Percentiles rank a stretch among this genome's conserved stretches.
These are phyloP conservation scores for Phaeoacremonium minimum DNA, from an alignment of 2,329 filamentous ascomycete genomes.

Conservation along the genomic window DNA sequence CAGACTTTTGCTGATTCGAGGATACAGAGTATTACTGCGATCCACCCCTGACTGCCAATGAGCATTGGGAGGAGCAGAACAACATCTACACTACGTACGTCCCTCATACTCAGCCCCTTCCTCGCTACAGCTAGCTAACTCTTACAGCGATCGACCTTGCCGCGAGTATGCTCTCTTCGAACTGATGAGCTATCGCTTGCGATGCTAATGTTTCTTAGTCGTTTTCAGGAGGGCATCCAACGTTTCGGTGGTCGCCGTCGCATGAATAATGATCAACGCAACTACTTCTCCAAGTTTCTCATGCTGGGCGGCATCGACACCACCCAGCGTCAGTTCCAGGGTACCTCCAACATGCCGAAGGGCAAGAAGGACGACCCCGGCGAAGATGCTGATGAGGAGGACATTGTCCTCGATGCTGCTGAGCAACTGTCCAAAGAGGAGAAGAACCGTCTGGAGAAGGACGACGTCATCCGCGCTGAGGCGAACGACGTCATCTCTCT, in stretches of 20 bases:
- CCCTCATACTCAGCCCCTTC: neutral
- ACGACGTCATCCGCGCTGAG: conserved; percentile 48
- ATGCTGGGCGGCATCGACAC: conserved; percentile 76
- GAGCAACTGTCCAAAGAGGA: too few relatives aligned
- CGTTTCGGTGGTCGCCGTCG: conserved; percentile 76
- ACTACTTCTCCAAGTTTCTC: conserved; percentile 76
- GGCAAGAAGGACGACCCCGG: conserved; percentile 44
- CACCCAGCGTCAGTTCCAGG: conserved; percentile 50
- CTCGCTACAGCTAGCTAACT: conserved; percentile 14
- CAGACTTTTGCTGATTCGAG: neutral
- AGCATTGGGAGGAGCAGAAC: conserved; percentile 59
- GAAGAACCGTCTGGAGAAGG: too few relatives aligned
- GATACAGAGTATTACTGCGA: conserved; percentile 71
- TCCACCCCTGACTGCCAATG: conserved; percentile 67
- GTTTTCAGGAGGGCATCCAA: conserved; percentile 81
- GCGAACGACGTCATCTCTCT: conserved; percentile 57
- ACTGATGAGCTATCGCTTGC: too few relatives aligned
- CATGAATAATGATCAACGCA: conserved; percentile 56
- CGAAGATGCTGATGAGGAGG: conserved; percentile 60
- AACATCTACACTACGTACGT: conserved; percentile 64
- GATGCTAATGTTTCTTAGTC: conserved; percentile 44
- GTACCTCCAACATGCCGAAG: conserved; percentile 46
- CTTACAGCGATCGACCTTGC: conserved; percentile 44
- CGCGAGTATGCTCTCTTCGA: conserved; percentile 43
- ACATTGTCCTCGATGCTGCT: too few relatives aligned